Conservation (phyloP, 345 rosid species). For the Arabidopsis suecica region DNA sequence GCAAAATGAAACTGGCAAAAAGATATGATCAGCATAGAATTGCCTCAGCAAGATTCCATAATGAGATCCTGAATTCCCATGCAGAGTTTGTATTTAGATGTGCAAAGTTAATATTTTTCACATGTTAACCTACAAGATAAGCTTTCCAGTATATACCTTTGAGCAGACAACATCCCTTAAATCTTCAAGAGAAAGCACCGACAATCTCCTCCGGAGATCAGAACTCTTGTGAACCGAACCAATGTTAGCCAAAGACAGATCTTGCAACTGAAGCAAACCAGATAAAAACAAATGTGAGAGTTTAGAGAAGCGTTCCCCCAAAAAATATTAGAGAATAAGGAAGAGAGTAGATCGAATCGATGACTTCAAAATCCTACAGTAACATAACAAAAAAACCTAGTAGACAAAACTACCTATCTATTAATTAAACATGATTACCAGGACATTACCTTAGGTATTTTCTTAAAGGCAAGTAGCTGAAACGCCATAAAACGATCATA, state of each 20-base stretch:
- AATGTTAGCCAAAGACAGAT: constrained; percentile 84
- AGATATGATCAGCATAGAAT: not conserved
- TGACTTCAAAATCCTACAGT: constrained; percentile 22
- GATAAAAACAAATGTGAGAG: constrained; percentile 21
- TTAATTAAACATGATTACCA: constrained; percentile 16
- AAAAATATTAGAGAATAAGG: constrained; percentile 32
- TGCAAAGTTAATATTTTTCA: not conserved
- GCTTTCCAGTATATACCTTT: constrained; percentile 63
- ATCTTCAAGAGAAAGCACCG: constrained; percentile 76
- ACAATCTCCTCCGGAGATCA: constrained; percentile 89
- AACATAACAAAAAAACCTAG: not conserved
- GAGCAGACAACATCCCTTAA: constrained; percentile 87
- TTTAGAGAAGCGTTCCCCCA: not conserved
- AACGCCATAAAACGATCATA: constrained; percentile 86
- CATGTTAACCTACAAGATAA: constrained; percentile 11
- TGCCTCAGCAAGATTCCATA: constrained; percentile 9
- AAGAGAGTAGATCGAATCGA: constrained; percentile 4
- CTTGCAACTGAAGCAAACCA: constrained; percentile 66
- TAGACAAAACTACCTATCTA: constrained; percentile 21
- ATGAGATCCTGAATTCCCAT: not conserved
- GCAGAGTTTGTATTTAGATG: not conserved
- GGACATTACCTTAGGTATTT: constrained; percentile 80
- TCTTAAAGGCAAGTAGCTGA: constrained; percentile 90
- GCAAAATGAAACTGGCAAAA: constrained; percentile 16
- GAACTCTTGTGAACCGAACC: constrained; percentile 86